Evolutionary conservation across 148 eudicot species (phyloP), one percentile per base, ranked within the genome.

Genomic region (Agrostemma githago): DNA sequence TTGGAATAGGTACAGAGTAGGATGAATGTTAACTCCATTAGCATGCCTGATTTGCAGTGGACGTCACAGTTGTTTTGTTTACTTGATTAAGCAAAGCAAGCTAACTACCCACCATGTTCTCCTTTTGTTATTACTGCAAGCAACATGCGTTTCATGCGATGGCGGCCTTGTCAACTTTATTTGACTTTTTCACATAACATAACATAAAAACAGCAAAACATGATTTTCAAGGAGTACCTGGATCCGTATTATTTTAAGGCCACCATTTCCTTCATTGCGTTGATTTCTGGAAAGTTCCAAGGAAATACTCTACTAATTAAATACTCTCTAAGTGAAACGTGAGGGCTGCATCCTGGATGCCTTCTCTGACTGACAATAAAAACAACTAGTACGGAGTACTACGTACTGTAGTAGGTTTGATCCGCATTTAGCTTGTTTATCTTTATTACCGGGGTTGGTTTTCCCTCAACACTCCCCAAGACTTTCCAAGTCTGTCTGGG

Each of bases 41-140:
- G 6, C 70, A 66, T 42, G 70, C 70, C 12, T 66, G 53, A 66
- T 42, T 42, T 66, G 70, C 53, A 66, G n/a, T 66, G 69, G 41
- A 66, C 48, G 16, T 66, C 69, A 41, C 6, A 66, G 6, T 11
- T 34, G n/a, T 63, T 37, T 38, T 8, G 34, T 37, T 38, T 0
- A 34, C 10, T 63, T 34, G 4, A 63, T 26, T 37, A 63, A 62
- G 37, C 40, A 34, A 34, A 11, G 40, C 10, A 17, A n/a, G 14
- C 9, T 61, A 34, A 19, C 10, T 62, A 12, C 39, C 10, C 39
- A 61, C 26, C 26, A 34, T 2, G 46, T 40, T 41, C 5, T 66
- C 26, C 6, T 41, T 41, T 14, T 66, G 51, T 16, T 41, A 66
- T 39, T 15, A 16, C 51, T 40, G 69, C 69, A 66, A 66, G 68